Base-by-base conservation (phyloP, 2,329 filamentous ascomycete genomes). In the Apiospora arundinis region DNA sequence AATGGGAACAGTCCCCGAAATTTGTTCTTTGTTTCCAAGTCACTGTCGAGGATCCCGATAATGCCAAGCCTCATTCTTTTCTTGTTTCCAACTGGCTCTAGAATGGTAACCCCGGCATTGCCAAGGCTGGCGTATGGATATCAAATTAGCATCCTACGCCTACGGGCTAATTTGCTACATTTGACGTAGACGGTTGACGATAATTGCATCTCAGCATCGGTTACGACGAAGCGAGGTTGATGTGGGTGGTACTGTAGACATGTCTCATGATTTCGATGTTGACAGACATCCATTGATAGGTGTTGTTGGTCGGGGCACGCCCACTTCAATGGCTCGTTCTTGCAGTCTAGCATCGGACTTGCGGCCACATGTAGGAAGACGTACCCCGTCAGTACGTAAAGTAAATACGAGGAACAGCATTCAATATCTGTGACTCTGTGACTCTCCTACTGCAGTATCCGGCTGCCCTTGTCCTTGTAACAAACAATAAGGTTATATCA, bases 11-110 rank as follows among this genome's bases (percentile, higher is more conserved):
- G 56, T 63, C 56, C 32, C 56, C 56, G 56, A 63, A 63, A 63
- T 63, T 63, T 63, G 56, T 63, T 63, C 56, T 40, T 40, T 63
- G 52, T 56, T 56, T 56, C 52, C 52, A 56, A 56, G 52, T 63
- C 56, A 63, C 28, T 63, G 56, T 63, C 56, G 56, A 63, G 56
- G 56, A 63, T 63, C 56, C 48, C 32, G 8, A 40, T n/a, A 60
- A 40, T 40, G 56, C 56, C 56, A 63, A 63, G 56, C 56, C 16
- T 63, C 56, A 21, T 63, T 63, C 56, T 63, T 63, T 63, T 40
- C 32, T n/a, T n/a, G 56, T 63, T 40, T 63, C 56, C 56, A 63
- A 40, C 56, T 37, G 56, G 18, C 21, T n/a, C 28, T 63, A n/a
- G 28, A 37, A 7, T 12, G 28, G 5, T n/a, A 21, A 40, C 32